These are phyloP conservation scores for Verruconis gallopava DNA, from an alignment of 2,329 filamentous ascomycete species.

Conservation along the genomic window DNA sequence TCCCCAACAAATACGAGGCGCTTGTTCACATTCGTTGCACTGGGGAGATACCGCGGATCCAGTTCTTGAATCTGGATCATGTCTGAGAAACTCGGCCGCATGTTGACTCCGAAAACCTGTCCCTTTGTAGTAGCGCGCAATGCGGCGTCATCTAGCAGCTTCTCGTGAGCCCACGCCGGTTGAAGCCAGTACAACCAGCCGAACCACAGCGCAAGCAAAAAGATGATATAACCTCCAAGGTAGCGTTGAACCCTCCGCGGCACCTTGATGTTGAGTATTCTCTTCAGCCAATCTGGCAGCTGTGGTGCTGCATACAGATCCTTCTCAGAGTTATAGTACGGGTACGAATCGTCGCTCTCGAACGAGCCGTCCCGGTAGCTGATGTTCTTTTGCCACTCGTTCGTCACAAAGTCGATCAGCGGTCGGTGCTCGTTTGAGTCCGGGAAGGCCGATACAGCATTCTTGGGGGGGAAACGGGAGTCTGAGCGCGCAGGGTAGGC, in stretches of 20 bases:
- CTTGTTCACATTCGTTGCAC: constrained; percentile 26
- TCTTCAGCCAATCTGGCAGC: constrained; percentile 3
- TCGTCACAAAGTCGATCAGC: constrained; percentile 16
- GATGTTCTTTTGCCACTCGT: constrained; percentile 13
- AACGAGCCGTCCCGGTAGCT: constrained; percentile 24
- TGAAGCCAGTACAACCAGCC: constrained; percentile 25
- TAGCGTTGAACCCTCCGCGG: constrained; percentile 24
- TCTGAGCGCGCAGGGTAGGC: neutral
- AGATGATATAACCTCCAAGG: constrained; percentile 20
- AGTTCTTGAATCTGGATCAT: constrained; percentile 39
- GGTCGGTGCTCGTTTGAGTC: constrained; percentile 4
- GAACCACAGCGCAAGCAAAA: constrained; percentile 20
- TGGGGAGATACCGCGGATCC: constrained; percentile 34
- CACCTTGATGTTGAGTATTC: constrained; percentile 14
- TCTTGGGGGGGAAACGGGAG: neutral
- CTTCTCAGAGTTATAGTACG: constrained; percentile 24
- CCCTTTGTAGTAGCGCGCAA: constrained; percentile 1
- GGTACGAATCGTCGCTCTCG: constrained; percentile 17
- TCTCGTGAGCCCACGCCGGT: constrained; percentile 23
- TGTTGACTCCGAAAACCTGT: constrained; percentile 32
- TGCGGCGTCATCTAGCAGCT: constrained; percentile 23
- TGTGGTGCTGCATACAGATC: constrained; percentile 14
- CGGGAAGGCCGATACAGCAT: neutral
- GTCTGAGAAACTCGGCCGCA: constrained; percentile 33
- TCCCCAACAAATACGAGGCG: constrained; percentile 77